Base-by-base conservation (phyloP, 768 basidiomycete species). In the Xerocomus brunneocitrinus region DNA sequence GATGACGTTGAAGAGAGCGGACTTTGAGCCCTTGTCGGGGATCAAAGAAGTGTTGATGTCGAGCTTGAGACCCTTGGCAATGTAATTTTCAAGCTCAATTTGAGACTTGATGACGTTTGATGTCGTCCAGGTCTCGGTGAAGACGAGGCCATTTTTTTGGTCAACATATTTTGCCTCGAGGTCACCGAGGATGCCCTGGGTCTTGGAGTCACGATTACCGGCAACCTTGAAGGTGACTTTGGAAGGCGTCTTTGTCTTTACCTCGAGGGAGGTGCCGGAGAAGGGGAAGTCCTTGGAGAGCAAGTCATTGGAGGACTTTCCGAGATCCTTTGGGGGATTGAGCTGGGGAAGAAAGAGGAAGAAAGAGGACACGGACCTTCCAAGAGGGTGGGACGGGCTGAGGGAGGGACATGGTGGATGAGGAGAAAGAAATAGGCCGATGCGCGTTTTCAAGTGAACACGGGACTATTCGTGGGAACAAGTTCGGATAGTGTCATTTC, bases 61-160 rank as follows among this genome's bases (percentile, higher is more conserved):
- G 67, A 99, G 77, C 79, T 99, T 99, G 77, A 99, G 84, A 57
- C 95, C 97, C 76, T 94, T 89, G 64, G 95, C 92, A 69, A 98
- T 82, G 77, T 93, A 86, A 79, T 98, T 94, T 74, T 98, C 94
- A 68, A 98, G 78, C 80, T 99, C 97, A 60, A 98, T 72, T 71
- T 87, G 84, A 61, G 87, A 87, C 71, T 88, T 87, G 78, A 99
- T 88, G 67, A 87, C 73, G 79, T 99, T 99, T 70, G 83, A 63
- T 66, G 95, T 98, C 51, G 91, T 93, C 97, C 97, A 99, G 52
- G 89, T 82, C 77, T 95, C 82, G 62, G 97, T 98, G 80, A 97
- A 78, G 70, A 86, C 86, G 66, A 98, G 79, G 59, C 97, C 97
- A 73, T 95, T 92, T 75, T 85, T 84, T 77, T 81, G 81, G 81